Evolutionary conservation across 306 rosid species (phyloP).

Genomic region (Castanea sativa): DNA sequence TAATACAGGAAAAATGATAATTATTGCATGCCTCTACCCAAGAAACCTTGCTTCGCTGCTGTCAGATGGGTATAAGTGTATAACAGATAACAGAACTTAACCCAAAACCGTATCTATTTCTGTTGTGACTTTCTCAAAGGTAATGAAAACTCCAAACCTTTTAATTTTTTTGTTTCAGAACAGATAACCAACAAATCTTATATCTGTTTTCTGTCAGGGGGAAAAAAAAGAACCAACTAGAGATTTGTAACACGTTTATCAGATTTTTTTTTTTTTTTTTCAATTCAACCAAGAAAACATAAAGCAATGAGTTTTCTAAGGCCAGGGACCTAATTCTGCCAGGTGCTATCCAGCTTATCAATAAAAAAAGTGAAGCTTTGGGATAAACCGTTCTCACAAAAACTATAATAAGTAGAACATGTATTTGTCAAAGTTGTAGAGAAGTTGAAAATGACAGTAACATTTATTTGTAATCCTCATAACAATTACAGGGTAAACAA

Average conservation of each 20-base stretch:
- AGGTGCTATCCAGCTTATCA: not conserved
- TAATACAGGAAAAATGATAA: not conserved
- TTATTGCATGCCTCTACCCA: not conserved
- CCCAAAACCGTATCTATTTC: not conserved
- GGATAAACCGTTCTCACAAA: not conserved
- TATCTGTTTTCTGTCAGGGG: not conserved
- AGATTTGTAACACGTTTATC: not conserved
- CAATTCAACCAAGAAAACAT: not conserved
- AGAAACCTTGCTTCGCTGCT: not conserved
- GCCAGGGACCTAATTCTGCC: not conserved
- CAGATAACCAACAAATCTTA: not conserved
- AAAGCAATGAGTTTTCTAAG: not conserved
- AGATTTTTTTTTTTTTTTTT: not conserved
- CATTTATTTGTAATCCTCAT: not conserved
- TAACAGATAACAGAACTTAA: not conserved
- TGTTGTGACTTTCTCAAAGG: not conserved
- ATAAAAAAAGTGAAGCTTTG: not conserved
- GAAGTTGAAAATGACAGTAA: not conserved
- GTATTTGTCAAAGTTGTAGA: not conserved
- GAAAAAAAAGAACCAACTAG: not conserved
- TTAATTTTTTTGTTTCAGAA: not conserved
- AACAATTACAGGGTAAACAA: conserved; percentile 1
- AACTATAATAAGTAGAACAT: not conserved
- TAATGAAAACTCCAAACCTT: not conserved
- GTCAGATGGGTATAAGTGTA: not conserved